Percentiles rank a stretch among this genome's conserved stretches.
Conservation (phyloP, 1,139 yeast species). For the Suhomyces choctaworum region DNA sequence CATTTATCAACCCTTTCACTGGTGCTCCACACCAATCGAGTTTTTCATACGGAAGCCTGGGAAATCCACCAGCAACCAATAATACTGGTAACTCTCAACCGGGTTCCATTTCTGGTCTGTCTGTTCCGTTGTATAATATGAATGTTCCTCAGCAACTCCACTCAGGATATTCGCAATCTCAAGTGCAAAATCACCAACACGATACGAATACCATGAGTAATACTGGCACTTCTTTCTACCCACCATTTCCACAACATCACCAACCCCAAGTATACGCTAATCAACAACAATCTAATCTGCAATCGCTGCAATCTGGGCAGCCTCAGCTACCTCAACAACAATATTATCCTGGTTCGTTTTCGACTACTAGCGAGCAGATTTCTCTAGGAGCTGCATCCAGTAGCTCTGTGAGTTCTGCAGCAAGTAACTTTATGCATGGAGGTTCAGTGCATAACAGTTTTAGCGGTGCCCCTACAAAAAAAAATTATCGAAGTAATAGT, state of each 20-base stretch:
- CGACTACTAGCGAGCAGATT: constrained; percentile 11
- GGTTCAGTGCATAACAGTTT: constrained; percentile 10
- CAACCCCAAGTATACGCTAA: constrained; percentile 12
- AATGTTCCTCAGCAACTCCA: constrained; percentile 15
- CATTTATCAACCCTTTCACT: constrained; percentile 16
- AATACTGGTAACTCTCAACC: constrained; percentile 8
- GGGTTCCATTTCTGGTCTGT: constrained; percentile 6
- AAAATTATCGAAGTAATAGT: constrained; percentile 11
- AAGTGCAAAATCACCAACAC: constrained; percentile 9
- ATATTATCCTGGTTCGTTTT: constrained; percentile 10
- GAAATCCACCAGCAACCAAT: neutral
- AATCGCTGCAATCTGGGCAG: constrained; percentile 3
- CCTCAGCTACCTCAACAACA: constrained; percentile 10
- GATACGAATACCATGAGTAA: constrained; percentile 4
- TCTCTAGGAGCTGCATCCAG: constrained; percentile 11
- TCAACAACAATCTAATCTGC: constrained; percentile 5
- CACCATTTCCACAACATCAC: constrained; percentile 14
- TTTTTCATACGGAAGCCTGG: constrained; percentile 10
- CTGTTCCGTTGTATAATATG: constrained; percentile 14
- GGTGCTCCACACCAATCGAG: constrained; percentile 15
- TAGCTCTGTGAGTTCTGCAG: constrained; percentile 13
- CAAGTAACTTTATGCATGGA: constrained; percentile 7
- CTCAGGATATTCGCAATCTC: constrained; percentile 11
- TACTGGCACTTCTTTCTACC: constrained; percentile 4
- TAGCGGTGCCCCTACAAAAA: constrained; percentile 10